Conservation (phyloP, 2,329 filamentous ascomycete genomes). For the Sporothrix pallida region DNA sequence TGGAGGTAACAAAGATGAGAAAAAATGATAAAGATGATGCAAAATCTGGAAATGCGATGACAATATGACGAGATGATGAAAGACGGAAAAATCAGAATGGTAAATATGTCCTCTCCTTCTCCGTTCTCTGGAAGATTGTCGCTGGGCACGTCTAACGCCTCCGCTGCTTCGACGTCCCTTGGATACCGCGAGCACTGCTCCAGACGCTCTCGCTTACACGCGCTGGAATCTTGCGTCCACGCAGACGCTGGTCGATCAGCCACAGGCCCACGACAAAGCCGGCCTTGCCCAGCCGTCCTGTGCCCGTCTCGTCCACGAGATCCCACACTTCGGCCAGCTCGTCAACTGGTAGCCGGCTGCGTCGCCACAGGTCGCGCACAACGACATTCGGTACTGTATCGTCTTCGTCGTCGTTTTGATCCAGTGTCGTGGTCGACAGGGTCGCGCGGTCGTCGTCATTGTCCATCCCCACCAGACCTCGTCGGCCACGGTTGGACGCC, state of each 20-base stretch:
- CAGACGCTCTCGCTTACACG: conserved; percentile 77
- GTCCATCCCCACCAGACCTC: conserved; percentile 23
- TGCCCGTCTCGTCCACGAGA: conserved; percentile 65
- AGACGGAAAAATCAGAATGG: conserved; percentile 1
- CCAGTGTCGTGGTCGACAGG: not conserved
- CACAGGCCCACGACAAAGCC: conserved; percentile 86
- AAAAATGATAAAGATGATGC: not conserved
- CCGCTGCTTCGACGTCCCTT: conserved; percentile 40
- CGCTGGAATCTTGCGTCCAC: conserved; percentile 76
- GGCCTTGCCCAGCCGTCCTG: conserved; percentile 65
- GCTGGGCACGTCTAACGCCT: conserved; percentile 18
- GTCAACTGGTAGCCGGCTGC: conserved; percentile 69
- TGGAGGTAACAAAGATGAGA: too few relatives aligned
- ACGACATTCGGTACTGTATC: conserved; percentile 70
- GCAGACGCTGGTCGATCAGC: conserved; percentile 80
- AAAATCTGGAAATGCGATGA: not conserved
- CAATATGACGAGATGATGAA: not conserved
- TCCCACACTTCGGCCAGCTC: conserved; percentile 79
- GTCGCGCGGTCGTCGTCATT: conserved; percentile 7
- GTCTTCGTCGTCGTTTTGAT: conserved; percentile 41
- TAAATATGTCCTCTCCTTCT: not conserved
- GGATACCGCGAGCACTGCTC: conserved; percentile 66
- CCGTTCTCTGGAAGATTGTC: not conserved
- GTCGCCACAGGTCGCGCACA: conserved; percentile 75
- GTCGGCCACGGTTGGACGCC: conserved; percentile 76